Evolutionary conservation across 2,329 filamentous ascomycete species (phyloP).

Genomic region (Myriangium duriaei): DNA sequence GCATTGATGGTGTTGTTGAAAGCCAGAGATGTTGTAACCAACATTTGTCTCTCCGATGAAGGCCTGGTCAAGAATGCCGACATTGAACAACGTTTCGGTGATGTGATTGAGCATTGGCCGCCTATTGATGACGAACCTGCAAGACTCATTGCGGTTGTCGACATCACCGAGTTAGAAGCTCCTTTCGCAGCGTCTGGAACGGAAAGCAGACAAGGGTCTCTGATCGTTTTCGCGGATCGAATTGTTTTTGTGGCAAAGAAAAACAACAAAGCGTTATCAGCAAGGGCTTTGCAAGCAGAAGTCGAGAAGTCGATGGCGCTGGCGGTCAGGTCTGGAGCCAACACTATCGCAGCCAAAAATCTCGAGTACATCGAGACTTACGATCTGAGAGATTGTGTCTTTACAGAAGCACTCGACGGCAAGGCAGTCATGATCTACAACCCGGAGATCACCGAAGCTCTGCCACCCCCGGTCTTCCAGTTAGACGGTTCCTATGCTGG

Average conservation of each 20-base stretch:
- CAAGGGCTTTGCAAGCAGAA: slow-evolving; percentile 68
- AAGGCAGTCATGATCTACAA: slow-evolving; percentile 10
- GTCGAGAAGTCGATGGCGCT: slow-evolving; percentile 59
- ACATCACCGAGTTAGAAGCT: slow-evolving; percentile 63
- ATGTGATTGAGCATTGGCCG: slow-evolving; percentile 37
- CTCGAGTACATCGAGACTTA: slow-evolving; percentile 47
- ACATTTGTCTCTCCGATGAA: slow-evolving; percentile 84
- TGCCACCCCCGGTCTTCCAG: slow-evolving; percentile 37
- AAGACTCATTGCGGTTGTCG: slow-evolving; percentile 67
- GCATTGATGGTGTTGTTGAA: slow-evolving; percentile 73
- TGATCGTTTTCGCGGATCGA: slow-evolving; percentile 76
- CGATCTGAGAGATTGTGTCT: slow-evolving; percentile 8
- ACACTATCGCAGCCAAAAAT: slow-evolving; percentile 46
- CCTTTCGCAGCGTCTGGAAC: slow-evolving; percentile 46
- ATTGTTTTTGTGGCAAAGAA: slow-evolving; percentile 66
- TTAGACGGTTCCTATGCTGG: slow-evolving; percentile 66
- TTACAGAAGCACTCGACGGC: slow-evolving; percentile 11
- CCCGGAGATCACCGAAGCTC: slow-evolving; percentile 3
- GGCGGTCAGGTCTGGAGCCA: slow-evolving; percentile 28
- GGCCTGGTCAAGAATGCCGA: slow-evolving; percentile 61
- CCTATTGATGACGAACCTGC: slow-evolving; percentile 43
- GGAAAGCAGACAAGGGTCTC: slow-evolving; percentile 47
- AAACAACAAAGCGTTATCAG: slow-evolving; percentile 49
- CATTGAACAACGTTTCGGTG: slow-evolving; percentile 61
- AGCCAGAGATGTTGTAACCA: slow-evolving; percentile 84